Evolutionary conservation across 306 rosid species (phyloP).

Genomic region (Vigna hirtella): DNA sequence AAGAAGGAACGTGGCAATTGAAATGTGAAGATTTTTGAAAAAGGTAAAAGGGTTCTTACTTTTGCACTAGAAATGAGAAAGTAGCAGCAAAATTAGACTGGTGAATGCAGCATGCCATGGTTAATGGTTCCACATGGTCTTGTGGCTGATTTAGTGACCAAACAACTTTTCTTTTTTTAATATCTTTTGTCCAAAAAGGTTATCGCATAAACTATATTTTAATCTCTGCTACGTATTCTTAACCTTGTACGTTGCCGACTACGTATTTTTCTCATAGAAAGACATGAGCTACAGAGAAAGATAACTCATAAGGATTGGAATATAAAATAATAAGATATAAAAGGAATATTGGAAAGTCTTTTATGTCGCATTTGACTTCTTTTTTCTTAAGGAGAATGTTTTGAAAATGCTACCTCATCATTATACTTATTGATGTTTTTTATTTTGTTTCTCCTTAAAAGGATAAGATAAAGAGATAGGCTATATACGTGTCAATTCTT

Average conservation of each 20-base stretch:
- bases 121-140: no score
- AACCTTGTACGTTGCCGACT: slow-evolving; percentile 65
- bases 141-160: slow-evolving; percentile 14
- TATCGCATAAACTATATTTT: not conserved
- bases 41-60: slow-evolving; percentile 12
- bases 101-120: not conserved
- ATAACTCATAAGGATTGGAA: not conserved
- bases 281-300: slow-evolving; percentile 1
- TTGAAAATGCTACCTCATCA: not conserved
- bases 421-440: not conserved
- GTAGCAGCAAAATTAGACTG: slow-evolving; percentile 50
- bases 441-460: not conserved
- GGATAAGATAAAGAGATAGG: no score
- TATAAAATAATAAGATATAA: not conserved
- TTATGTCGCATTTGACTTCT: not conserved
- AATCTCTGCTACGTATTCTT: slow-evolving; percentile 13
- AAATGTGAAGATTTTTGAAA: slow-evolving; percentile 27
- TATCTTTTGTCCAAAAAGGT: not conserved
- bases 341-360: not conserved
- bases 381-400: not conserved
- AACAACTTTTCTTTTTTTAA: slow-evolving; percentile 32
- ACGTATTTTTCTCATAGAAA: slow-evolving; percentile 17
- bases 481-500: no score
- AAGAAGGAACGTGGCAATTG: slow-evolving; percentile 33
- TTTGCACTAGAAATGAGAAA: slow-evolving; percentile 36